A percentile compares a stretch with the other conserved stretches of the same genome.
Conservation (phyloP, 768 basidiomycete genomes). For the Auricularia cornea region DNA sequence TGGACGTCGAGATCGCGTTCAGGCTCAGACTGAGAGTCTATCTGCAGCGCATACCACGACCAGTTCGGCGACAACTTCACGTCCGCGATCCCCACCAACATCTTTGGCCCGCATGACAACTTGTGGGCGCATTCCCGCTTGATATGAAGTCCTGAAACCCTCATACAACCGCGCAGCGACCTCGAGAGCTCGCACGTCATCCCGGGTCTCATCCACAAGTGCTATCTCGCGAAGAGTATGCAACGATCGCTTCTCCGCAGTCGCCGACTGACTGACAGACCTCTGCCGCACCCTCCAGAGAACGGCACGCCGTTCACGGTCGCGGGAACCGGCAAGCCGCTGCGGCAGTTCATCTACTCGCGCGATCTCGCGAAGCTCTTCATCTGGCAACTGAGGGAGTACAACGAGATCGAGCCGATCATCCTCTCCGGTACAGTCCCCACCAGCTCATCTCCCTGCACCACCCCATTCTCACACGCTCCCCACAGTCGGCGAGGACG, state of each 20-base stretch:
- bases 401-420: conserved; percentile 86
- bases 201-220: conserved; percentile 88
- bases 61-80: conserved; percentile 94
- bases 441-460: no score
- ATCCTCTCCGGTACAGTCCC: conserved; percentile 79
- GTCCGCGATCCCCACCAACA: conserved; percentile 92
- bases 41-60: conserved; percentile 81
- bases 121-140: conserved; percentile 43
- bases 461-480: background rate
- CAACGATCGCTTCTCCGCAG: conserved; percentile 11
- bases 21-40: background rate
- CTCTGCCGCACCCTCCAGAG: conserved; percentile 31
- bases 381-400: conserved; percentile 86
- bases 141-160: background rate
- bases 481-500: conserved; percentile 72
- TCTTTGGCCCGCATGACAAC: conserved; percentile 95
- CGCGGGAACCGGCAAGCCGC: conserved; percentile 83
- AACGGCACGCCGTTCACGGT: conserved; percentile 81
- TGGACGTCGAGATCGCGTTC: background rate
- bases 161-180: conserved; percentile 40
- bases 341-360: conserved; percentile 98
- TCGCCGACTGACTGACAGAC: no score
- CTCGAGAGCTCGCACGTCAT: conserved; percentile 91
- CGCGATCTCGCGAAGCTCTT: conserved; percentile 90
- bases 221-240: conserved; percentile 82